Conservation (phyloP, 352 stramenopile species). For the Globisporangium ultimum region DNA sequence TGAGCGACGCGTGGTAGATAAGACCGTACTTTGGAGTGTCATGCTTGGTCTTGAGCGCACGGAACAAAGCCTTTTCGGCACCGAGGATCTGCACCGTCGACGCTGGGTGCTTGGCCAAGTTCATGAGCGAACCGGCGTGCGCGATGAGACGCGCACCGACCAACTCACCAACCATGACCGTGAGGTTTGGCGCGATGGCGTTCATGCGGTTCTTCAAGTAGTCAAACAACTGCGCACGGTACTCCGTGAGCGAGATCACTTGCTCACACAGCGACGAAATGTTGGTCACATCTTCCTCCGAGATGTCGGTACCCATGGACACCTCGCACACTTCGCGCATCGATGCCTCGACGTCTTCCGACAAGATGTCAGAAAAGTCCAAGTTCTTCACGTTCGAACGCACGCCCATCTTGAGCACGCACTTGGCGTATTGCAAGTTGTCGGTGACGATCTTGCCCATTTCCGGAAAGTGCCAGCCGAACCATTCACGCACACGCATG, state of each 20-base stretch:
- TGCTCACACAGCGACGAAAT: constrained; percentile 93
- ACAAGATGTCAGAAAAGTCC: constrained; percentile 90
- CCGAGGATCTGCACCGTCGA: constrained; percentile 99
- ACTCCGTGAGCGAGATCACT: constrained; percentile 88
- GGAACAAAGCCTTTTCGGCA: constrained; percentile 99
- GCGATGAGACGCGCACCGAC: constrained; percentile 98
- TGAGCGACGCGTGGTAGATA: constrained; percentile 99
- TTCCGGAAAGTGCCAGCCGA: constrained; percentile 96
- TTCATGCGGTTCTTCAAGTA: constrained; percentile 99
- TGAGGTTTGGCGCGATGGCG: constrained; percentile 99
- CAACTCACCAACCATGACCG: constrained; percentile 98
- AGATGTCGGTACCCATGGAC: constrained; percentile 99
- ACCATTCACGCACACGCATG: constrained; percentile 99
- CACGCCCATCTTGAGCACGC: constrained; percentile 94
- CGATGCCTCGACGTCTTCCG: constrained; percentile 90
- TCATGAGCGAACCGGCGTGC: constrained; percentile 99
- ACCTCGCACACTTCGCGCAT: constrained; percentile 98
- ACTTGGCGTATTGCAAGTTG: constrained; percentile 99
- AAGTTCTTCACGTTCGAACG: constrained; percentile 91
- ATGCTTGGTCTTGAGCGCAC: constrained; percentile 99
- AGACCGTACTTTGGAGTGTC: constrained; percentile 99
- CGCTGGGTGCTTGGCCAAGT: constrained; percentile 99
- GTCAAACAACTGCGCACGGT: constrained; percentile 97
- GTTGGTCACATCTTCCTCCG: constrained; percentile 97
- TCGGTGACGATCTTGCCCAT: constrained; percentile 98